Conservation (phyloP, 1,139 yeast genomes). For the Tardiomyces depauwii region DNA sequence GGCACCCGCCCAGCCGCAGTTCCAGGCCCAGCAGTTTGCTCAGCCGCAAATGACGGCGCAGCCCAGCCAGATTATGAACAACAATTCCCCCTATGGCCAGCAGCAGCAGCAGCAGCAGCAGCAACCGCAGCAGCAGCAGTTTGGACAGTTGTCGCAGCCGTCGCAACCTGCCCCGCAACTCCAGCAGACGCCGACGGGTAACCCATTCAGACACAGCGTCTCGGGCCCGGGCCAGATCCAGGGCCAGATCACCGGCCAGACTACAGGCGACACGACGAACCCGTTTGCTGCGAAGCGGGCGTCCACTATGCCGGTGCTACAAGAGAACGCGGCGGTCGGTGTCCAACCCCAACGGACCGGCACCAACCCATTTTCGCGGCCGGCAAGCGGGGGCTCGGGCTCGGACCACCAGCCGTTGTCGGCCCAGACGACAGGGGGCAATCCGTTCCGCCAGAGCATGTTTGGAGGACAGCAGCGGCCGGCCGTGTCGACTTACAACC, state of each 20-base stretch:
- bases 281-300: conserved; percentile 17
- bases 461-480: background rate
- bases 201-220: conserved; percentile 18
- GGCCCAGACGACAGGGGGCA: conserved; percentile 30
- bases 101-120: conserved; percentile 15
- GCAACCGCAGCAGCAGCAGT: conserved; percentile 12
- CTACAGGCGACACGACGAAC: conserved; percentile 9
- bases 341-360: conserved; percentile 21
- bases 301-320: conserved; percentile 14
- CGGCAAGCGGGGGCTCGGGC: conserved; percentile 11
- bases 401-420: conserved; percentile 7
- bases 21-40: conserved; percentile 10
- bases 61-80: conserved; percentile 6
- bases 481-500: background rate
- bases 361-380: conserved; percentile 38
- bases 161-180: conserved; percentile 1
- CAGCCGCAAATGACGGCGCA: conserved; percentile 15
- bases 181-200: conserved; percentile 19
- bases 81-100: conserved; percentile 11
- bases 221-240: background rate
- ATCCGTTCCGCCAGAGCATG: conserved; percentile 29
- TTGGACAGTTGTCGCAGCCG: background rate
- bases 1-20: conserved; percentile 8
- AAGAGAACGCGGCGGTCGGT: conserved; percentile 19
- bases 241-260: background rate